Evolutionary conservation across 306 rosid species (phyloP).

Genomic region (Sphenostylis stenocarpa): DNA sequence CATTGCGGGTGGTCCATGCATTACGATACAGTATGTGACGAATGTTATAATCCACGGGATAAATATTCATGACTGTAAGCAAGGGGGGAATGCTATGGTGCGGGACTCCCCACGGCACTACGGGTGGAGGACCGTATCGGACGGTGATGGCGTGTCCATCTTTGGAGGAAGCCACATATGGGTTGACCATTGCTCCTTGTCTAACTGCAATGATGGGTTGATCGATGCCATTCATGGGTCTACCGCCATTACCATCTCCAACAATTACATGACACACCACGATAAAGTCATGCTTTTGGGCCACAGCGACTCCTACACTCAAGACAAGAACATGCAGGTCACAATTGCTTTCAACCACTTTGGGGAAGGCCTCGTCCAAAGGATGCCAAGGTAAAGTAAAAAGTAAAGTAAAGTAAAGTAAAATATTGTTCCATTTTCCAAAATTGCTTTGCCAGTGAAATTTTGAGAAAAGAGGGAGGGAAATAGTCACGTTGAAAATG

Average conservation of each 20-base stretch:
- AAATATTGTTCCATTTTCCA: not conserved
- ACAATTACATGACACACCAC: slow-evolving; percentile 96
- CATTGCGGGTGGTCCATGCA: slow-evolving; percentile 97
- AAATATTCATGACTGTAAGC: slow-evolving; percentile 82
- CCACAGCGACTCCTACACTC: slow-evolving; percentile 78
- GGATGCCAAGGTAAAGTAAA: slow-evolving; percentile 91
- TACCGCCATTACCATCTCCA: slow-evolving; percentile 79
- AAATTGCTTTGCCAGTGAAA: not conserved
- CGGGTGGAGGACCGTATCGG: slow-evolving; percentile 91
- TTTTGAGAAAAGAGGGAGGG: not conserved
- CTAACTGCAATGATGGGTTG: slow-evolving; percentile 81
- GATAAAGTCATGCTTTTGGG: slow-evolving; percentile 96
- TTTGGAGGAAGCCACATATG: slow-evolving; percentile 92
- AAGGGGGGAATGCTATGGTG: slow-evolving; percentile 88
- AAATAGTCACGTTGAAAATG: not conserved
- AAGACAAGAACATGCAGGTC: slow-evolving; percentile 93
- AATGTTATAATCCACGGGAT: slow-evolving; percentile 86
- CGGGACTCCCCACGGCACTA: slow-evolving; percentile 74
- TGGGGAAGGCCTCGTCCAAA: slow-evolving; percentile 94
- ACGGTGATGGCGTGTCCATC: slow-evolving; percentile 94
- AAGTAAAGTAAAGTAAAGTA: not conserved
- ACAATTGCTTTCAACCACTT: slow-evolving; percentile 96
- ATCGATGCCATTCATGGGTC: slow-evolving; percentile 92
- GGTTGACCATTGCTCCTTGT: slow-evolving; percentile 93
- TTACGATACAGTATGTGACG: slow-evolving; percentile 80